Evolutionary conservation across 2,329 filamentous ascomycete genomes (phyloP).

Genomic region (Thielaviopsis populi): DNA sequence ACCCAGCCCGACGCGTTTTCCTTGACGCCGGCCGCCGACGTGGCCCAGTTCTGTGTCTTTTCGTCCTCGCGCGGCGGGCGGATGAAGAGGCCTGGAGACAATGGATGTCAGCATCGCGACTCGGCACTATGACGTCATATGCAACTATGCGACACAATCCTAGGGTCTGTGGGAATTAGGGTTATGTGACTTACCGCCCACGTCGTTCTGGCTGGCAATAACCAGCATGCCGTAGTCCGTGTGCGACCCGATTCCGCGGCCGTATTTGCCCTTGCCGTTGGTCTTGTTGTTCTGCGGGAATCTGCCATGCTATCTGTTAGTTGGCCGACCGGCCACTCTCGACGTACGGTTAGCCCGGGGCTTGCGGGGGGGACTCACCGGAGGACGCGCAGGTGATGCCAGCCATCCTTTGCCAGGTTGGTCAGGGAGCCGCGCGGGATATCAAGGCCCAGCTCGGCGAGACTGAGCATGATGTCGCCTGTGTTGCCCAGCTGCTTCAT

Average conservation of each 20-base stretch:
- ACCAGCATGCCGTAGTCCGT: conserved; percentile 39
- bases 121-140: conserved; percentile 19
- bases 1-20: conserved; percentile 33
- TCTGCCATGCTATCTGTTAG: conserved; percentile 17
- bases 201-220: conserved; percentile 34
- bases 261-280: conserved; percentile 35
- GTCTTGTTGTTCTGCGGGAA: conserved; percentile 24
- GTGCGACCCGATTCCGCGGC: conserved; percentile 37
- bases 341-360: no score
- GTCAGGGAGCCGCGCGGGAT: conserved; percentile 28
- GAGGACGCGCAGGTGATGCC: conserved; percentile 36
- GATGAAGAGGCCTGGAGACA: conserved; percentile 26
- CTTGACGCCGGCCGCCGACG: conserved; percentile 29
- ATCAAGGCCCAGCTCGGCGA: conserved; percentile 32
- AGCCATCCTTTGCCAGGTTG: conserved; percentile 32
- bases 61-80: conserved; percentile 29
- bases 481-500: conserved; percentile 28
- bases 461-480: conserved; percentile 31
- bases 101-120: background rate
- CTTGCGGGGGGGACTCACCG: conserved; percentile 23
- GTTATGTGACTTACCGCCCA: conserved; percentile 27
- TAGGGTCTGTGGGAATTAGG: background rate
- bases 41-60: conserved; percentile 31
- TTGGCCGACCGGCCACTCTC: background rate
- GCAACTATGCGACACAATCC: background rate